phyloP scores from a whole-genome alignment of 805 yeast species.

The Candida xyloterini region DNA sequence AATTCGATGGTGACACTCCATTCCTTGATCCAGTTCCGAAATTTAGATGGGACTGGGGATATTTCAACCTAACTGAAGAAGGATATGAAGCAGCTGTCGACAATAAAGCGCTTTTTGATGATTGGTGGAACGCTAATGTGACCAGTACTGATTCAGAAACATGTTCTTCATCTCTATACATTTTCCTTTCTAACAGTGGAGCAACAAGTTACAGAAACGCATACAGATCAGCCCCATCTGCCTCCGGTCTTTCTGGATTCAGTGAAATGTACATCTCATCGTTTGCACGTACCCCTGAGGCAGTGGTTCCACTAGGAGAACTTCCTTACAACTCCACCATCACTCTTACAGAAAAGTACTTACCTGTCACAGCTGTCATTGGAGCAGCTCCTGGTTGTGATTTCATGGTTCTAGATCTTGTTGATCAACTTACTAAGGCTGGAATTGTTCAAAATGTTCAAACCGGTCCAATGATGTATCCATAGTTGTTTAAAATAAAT shows the following conservation, averaged over 20 bases:
- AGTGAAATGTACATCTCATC: conserved; percentile 13
- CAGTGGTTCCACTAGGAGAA: conserved; percentile 13
- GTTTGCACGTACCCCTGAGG: conserved; percentile 15
- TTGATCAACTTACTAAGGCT: conserved; percentile 7
- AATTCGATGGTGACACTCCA: conserved; percentile 10
- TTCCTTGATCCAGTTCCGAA: conserved; percentile 14
- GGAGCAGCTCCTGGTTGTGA: conserved; percentile 17
- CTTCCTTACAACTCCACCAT: conserved; percentile 13
- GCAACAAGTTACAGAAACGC: conserved; percentile 11
- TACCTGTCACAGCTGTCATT: conserved; percentile 13
- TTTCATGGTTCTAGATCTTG: conserved; percentile 12
- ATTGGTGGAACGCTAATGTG: conserved; percentile 14
- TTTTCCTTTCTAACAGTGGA: conserved; percentile 8
- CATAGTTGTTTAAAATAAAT: not conserved
- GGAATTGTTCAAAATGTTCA: conserved; percentile 8
- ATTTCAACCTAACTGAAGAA: conserved; percentile 11
- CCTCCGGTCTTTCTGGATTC: conserved; percentile 6
- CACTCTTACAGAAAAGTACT: conserved; percentile 12
- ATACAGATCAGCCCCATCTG: conserved; percentile 8
- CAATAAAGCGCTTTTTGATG: conserved; percentile 10
- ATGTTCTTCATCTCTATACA: conserved; percentile 11
- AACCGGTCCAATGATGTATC: conserved; percentile 6
- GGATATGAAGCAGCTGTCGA: conserved; percentile 12
- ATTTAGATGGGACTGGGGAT: conserved; percentile 15
- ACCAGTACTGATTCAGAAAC: conserved; percentile 8